Conservation (phyloP, 2,329 filamentous ascomycete genomes). For the Fusarium aywerte region DNA sequence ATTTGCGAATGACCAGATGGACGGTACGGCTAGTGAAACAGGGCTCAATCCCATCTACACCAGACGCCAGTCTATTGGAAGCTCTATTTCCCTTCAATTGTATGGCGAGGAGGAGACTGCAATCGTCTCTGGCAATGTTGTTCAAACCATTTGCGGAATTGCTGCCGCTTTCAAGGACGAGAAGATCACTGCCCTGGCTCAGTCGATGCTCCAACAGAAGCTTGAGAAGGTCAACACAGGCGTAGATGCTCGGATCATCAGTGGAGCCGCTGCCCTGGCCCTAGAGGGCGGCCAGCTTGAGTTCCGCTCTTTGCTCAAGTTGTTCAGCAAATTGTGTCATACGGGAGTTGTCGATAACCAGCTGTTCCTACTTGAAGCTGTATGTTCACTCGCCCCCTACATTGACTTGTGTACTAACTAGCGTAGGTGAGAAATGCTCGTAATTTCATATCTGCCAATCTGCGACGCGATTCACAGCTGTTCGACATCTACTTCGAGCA, state of each 20-base stretch:
- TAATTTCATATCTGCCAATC: constrained; percentile 77
- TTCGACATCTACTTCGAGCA: constrained; percentile 87
- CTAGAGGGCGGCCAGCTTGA: constrained; percentile 82
- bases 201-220: constrained; percentile 97
- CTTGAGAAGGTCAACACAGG: constrained; percentile 82
- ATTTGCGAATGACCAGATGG: constrained; percentile 63
- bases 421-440: constrained; percentile 78
- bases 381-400: constrained; percentile 55
- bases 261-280: constrained; percentile 81
- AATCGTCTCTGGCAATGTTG: constrained; percentile 83
- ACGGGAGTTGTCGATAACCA: constrained; percentile 78
- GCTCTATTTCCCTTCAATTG: constrained; percentile 80
- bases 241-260: constrained; percentile 87
- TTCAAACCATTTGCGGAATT: constrained; percentile 94
- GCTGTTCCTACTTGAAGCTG: constrained; percentile 74
- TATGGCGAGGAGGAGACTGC: constrained; percentile 82
- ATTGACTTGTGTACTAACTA: constrained; percentile 25
- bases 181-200: constrained; percentile 91
- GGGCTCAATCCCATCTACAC: constrained; percentile 60
- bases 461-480: constrained; percentile 75
- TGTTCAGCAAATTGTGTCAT: constrained; percentile 80
- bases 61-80: constrained; percentile 72
- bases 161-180: constrained; percentile 83
- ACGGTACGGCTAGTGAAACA: constrained; percentile 55
- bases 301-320: constrained; percentile 85